Base-by-base conservation (phyloP, 192 early-diverging fungal genomes). In the Mortierella claussenii region DNA sequence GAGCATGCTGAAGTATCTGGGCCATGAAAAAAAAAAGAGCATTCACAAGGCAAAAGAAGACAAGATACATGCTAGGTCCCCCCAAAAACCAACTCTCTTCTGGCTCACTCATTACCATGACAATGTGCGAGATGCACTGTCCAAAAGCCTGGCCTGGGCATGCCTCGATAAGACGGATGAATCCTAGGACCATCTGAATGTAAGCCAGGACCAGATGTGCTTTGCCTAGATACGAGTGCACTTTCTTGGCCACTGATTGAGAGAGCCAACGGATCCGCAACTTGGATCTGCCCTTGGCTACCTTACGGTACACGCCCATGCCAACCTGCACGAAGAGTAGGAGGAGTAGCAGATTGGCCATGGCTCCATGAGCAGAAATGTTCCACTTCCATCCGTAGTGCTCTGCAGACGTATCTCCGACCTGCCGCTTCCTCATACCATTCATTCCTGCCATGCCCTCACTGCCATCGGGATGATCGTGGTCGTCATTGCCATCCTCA, bases 91-190 rank as follows among this genome's bases (percentile, higher is more conserved):
- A n/a, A n/a, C n/a, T n/a, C n/a, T n/a, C n/a, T n/a, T n/a, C n/a
- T n/a, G n/a, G n/a, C n/a, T n/a, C n/a, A n/a, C n/a, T n/a, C n/a
- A n/a, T 55, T 75, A 75, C 82, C 75, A 79, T 84, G 24, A 64
- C 76, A 32, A 81, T 49, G 20, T 76, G 70, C 13, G 79, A 67
- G 24, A 75, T 53, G 23, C 80, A 81, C 12, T 81, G 80, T 27
- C 66, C 57, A 42, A 71, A 79, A 4, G 47, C 34, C 30, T 69
- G 67, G n/a, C 67, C 66, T 11, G 78, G 78, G 33, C 78, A 79
- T 7, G 67, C 68, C 4, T 65, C 43, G 13, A 70, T 44, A 0
- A 69, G 40, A n/a, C 58, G 55, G 56, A 79, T 79, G 45, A 21
- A 65, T 33, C 78, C 78, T 7, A 79, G 42, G 17, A 63, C 60